Percentiles rank a stretch among this genome's conserved stretches.
Conservation (phyloP, 495 filamentous ascomycete species). For the Barbatosphaeria neglecta region DNA sequence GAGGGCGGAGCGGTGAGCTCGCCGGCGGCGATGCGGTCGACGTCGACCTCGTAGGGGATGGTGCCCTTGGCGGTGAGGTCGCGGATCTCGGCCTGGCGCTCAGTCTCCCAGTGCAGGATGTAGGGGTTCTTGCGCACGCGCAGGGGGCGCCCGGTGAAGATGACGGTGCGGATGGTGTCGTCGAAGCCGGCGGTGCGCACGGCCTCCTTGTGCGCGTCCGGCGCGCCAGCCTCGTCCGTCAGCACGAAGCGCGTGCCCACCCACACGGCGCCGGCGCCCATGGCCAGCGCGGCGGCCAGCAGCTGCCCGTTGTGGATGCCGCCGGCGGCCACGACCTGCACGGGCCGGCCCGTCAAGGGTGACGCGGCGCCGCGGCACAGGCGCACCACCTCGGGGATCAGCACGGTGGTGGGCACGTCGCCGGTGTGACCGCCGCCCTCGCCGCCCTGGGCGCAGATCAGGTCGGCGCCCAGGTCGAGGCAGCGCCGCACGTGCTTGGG, state of each 20-base stretch:
- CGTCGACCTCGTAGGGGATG: slow-evolving; percentile 87
- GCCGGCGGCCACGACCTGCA: slow-evolving; percentile 87
- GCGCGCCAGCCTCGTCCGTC: slow-evolving; percentile 84
- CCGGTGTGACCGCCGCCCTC: slow-evolving; percentile 79
- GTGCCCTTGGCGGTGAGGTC: slow-evolving; percentile 76
- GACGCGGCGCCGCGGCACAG: slow-evolving; percentile 71
- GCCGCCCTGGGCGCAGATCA: slow-evolving; percentile 77
- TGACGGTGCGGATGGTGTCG: slow-evolving; percentile 91
- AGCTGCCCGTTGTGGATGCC: slow-evolving; percentile 89
- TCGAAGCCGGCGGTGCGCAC: slow-evolving; percentile 85
- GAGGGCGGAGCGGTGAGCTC: slow-evolving; percentile 51
- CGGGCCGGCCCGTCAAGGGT: slow-evolving; percentile 72
- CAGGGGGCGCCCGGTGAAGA: slow-evolving; percentile 93
- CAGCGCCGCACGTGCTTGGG: slow-evolving; percentile 96
- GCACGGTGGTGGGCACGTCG: slow-evolving; percentile 57
- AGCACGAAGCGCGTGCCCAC: slow-evolving; percentile 94
- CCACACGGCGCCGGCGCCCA: slow-evolving; percentile 89
- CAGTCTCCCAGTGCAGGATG: slow-evolving; percentile 91
- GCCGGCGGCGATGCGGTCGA: slow-evolving; percentile 60
- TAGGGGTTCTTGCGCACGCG: slow-evolving; percentile 88
- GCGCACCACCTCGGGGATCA: slow-evolving; percentile 76
- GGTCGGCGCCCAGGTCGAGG: slow-evolving; percentile 78
- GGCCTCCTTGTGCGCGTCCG: slow-evolving; percentile 91
- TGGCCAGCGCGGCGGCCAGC: slow-evolving; percentile 80
- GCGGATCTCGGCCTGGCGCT: slow-evolving; percentile 81